Conservation (phyloP, 495 filamentous ascomycete species). For the Penicillium dipodomyicola region DNA sequence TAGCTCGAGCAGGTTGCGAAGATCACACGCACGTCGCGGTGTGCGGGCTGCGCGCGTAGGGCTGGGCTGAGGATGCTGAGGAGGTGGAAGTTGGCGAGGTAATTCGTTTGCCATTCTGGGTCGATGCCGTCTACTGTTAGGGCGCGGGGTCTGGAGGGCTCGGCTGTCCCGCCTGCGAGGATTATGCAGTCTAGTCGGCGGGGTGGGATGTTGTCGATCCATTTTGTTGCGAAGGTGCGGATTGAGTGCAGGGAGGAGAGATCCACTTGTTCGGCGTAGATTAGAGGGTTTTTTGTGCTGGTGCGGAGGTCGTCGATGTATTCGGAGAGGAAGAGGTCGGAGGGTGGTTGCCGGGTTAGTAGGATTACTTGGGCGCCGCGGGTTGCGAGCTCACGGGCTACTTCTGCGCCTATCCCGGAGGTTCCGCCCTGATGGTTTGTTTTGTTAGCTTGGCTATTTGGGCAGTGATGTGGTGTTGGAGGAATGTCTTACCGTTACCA, state of each 20-base stretch:
- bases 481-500: slow-evolving; percentile 68
- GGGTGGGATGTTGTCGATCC: slow-evolving; percentile 93
- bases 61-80: slow-evolving; percentile 86
- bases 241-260: slow-evolving; percentile 82
- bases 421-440: slow-evolving; percentile 68
- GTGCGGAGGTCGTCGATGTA: slow-evolving; percentile 85
- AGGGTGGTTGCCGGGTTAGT: slow-evolving; percentile 74
- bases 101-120: slow-evolving; percentile 90
- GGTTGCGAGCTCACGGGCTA: slow-evolving; percentile 68
- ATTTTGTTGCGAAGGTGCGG: slow-evolving; percentile 93
- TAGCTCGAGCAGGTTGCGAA: slow-evolving; percentile 85
- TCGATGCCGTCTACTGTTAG: slow-evolving; percentile 78
- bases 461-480: background rate
- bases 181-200: slow-evolving; percentile 92
- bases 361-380: slow-evolving; percentile 91
- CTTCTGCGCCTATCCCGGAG: slow-evolving; percentile 81
- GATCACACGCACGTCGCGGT: slow-evolving; percentile 87
- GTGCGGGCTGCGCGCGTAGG: slow-evolving; percentile 82
- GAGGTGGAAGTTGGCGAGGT: slow-evolving; percentile 91
- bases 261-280: slow-evolving; percentile 94
- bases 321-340: slow-evolving; percentile 85
- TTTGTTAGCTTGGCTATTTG: slow-evolving; percentile 4
- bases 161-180: slow-evolving; percentile 68
- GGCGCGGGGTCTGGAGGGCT: slow-evolving; percentile 56
- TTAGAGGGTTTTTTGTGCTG: slow-evolving; percentile 77